phyloP scores from a whole-genome alignment of 441 rosid genomes.

The Erodium texanum region DNA sequence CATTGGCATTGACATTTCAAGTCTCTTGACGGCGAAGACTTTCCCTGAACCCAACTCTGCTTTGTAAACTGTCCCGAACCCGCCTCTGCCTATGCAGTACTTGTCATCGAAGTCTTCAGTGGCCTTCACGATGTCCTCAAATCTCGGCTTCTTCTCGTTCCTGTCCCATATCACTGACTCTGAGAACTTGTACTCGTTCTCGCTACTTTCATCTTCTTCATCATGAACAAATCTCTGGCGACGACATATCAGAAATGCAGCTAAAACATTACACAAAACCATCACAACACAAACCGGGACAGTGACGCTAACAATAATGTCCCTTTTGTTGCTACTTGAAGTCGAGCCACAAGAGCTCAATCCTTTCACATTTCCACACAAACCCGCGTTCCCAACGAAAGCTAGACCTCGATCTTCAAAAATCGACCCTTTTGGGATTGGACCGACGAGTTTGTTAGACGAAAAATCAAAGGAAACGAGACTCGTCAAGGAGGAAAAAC shows the following conservation, averaged over 20 bases:
- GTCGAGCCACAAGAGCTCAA: constrained; percentile 28
- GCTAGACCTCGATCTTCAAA: constrained; percentile 12
- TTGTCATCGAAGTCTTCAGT: constrained; percentile 41
- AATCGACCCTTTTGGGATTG: constrained; percentile 30
- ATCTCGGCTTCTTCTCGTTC: constrained; percentile 19
- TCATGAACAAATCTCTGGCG: too few relatives aligned
- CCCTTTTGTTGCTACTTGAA: constrained; percentile 12
- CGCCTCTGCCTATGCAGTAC: constrained; percentile 57
- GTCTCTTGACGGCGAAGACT: constrained; percentile 50
- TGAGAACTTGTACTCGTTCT: too few relatives aligned
- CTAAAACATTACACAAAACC: constrained; percentile 10
- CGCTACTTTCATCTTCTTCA: too few relatives aligned
- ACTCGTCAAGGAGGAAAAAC: constrained; percentile 43
- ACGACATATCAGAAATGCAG: too few relatives aligned
- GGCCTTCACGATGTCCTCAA: constrained; percentile 48
- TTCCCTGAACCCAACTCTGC: constrained; percentile 39
- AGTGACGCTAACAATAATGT: not conserved
- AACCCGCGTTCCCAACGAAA: constrained; percentile 39
- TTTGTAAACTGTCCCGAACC: constrained; percentile 57
- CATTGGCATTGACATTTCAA: constrained; percentile 28
- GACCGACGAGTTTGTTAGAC: constrained; percentile 40
- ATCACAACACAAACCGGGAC: constrained; percentile 31
- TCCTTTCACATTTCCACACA: constrained; percentile 44
- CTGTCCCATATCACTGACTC: too few relatives aligned
- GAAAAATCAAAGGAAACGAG: constrained; percentile 44